Conservation (phyloP, 345 rosid species). For the Citrus trifoliata region DNA sequence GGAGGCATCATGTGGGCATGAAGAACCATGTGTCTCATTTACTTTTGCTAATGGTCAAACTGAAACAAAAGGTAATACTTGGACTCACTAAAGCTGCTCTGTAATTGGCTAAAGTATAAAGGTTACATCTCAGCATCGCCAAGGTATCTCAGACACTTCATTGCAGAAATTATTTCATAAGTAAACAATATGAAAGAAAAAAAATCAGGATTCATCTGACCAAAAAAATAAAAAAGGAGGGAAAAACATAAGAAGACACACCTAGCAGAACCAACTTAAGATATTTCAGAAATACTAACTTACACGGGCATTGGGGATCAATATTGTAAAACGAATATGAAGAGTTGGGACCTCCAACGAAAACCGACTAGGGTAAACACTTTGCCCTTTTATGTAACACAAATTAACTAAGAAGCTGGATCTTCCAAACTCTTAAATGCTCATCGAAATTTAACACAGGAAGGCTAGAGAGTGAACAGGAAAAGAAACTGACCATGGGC, state of each 20-base stretch:
- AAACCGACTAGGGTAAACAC: not conserved
- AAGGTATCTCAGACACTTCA: not conserved
- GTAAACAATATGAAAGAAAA: not conserved
- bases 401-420: not conserved
- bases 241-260: not conserved
- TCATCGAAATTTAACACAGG: not conserved
- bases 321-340: not conserved
- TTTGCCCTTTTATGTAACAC: not conserved
- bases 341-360: not conserved
- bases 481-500: not conserved
- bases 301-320: too few relatives aligned
- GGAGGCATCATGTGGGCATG: not conserved
- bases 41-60: not conserved
- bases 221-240: not conserved
- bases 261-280: not conserved
- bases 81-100: not conserved
- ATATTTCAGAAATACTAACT: not conserved
- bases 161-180: not conserved
- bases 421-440: not conserved
- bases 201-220: not conserved
- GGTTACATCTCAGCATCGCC: not conserved
- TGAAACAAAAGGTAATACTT: not conserved
- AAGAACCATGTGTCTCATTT: not conserved
- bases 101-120: not conserved
- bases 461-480: not conserved